Evolutionary conservation across 176 grass and related monocot genomes (phyloP).

Genomic region (Otatea glauca): DNA sequence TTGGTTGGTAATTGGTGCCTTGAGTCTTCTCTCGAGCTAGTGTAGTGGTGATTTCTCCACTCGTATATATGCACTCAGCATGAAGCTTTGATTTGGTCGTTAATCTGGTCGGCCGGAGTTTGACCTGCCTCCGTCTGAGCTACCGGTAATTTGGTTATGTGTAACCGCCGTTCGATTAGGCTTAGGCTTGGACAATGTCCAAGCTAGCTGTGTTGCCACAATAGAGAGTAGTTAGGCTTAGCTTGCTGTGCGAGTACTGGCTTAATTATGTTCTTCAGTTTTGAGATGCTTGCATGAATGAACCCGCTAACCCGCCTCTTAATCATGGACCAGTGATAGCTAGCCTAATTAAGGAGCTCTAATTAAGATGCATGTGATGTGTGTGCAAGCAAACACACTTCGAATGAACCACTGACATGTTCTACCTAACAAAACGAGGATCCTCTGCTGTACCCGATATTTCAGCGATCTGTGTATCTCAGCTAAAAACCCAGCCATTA

Average conservation of each 20-base stretch:
- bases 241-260: too few relatives aligned
- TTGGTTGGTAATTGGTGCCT: not conserved
- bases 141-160: constrained; percentile 38
- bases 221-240: not conserved
- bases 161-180: constrained; percentile 6
- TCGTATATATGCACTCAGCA: not conserved
- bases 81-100: not conserved
- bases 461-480: not conserved
- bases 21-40: not conserved
- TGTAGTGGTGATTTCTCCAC: not conserved
- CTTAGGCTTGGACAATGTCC: not conserved
- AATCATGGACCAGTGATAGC: too few relatives aligned
- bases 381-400: too few relatives aligned
- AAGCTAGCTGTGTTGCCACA: not conserved
- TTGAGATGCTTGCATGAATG: too few relatives aligned
- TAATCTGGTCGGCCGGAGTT: not conserved
- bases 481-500: not conserved
- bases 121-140: not conserved
- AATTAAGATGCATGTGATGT: too few relatives aligned
- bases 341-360: too few relatives aligned
- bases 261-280: not conserved
- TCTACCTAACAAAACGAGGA: too few relatives aligned
- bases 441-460: too few relatives aligned
- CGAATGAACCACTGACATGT: too few relatives aligned
- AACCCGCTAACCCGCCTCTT: too few relatives aligned